Evolutionary conservation across 202 grass and related monocot genomes (phyloP).

Genomic region (Eragrostis tef): DNA sequence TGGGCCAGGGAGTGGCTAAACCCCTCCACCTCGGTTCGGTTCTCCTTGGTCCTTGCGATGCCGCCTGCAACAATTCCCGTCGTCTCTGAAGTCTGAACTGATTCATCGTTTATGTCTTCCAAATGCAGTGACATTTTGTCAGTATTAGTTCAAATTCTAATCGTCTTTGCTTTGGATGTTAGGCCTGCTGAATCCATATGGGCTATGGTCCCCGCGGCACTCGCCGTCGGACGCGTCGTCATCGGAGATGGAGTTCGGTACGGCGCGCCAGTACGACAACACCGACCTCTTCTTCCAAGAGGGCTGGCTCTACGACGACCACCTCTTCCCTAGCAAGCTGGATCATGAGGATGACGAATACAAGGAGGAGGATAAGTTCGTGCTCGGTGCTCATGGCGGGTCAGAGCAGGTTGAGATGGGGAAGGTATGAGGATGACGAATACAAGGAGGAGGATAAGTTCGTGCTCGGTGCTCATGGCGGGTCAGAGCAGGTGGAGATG

Average conservation of each 20-base stretch:
- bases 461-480: constrained; percentile 50
- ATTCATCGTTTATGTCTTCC: background rate
- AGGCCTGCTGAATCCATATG: constrained; percentile 83
- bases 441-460: constrained; percentile 84
- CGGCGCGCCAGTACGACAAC: constrained; percentile 74
- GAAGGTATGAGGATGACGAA: too few species aligned
- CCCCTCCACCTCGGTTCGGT: background rate
- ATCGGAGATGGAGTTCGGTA: constrained; percentile 86
- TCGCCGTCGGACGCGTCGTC: constrained; percentile 65
- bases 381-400: constrained; percentile 48
- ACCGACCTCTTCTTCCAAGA: constrained; percentile 76
- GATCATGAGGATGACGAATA: constrained; percentile 27
- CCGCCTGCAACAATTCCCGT: constrained; percentile 10
- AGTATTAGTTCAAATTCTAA: constrained; percentile 25
- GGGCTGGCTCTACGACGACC: constrained; percentile 80
- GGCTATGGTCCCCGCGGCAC: constrained; percentile 63
- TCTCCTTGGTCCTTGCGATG: background rate
- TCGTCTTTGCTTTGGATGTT: background rate
- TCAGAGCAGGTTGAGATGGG: constrained; percentile 32
- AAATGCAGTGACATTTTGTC: background rate
- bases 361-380: constrained; percentile 86
- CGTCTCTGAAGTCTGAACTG: background rate
- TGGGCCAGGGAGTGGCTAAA: constrained; percentile 36
- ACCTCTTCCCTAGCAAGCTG: constrained; percentile 52
- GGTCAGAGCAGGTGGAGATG: constrained; percentile 28